Evolutionary conservation across 306 rosid species (phyloP).

Genomic region (Dicorynia guianensis): DNA sequence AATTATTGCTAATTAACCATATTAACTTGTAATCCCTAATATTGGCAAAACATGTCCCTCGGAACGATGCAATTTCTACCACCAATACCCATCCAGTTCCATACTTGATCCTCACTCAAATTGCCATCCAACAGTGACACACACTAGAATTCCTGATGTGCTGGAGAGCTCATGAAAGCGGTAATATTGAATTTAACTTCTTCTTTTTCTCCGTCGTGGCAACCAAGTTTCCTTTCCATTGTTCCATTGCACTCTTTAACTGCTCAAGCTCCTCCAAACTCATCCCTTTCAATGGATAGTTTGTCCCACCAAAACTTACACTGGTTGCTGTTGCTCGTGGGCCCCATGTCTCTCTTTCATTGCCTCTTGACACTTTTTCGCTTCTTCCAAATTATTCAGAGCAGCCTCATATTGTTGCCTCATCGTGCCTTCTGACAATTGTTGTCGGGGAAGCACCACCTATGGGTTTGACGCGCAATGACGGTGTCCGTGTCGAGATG

Average conservation of each 20-base stretch:
- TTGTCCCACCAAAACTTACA: conserved; percentile 33
- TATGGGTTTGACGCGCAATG: not conserved
- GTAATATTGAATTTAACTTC: not conserved
- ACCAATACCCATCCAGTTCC: not conserved
- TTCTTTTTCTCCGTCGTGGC: not conserved
- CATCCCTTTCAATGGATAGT: conserved; percentile 24
- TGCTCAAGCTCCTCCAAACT: conserved; percentile 30
- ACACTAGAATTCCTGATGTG: not conserved
- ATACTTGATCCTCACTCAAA: not conserved
- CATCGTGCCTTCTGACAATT: not conserved
- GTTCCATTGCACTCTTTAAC: conserved; percentile 21
- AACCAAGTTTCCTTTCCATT: conserved; percentile 5
- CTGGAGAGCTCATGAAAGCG: not conserved
- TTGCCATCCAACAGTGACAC: not conserved
- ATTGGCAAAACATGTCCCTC: too few relatives aligned
- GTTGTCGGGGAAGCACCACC: fast-evolving
- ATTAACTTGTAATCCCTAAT: too few relatives aligned
- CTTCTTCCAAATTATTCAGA: not conserved
- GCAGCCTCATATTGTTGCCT: not conserved
- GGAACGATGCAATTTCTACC: not conserved
- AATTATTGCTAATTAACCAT: too few relatives aligned
- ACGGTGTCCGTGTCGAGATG: conserved; percentile 40
- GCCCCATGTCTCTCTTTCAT: not conserved
- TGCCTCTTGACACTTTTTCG: not conserved
- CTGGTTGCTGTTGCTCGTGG: too few relatives aligned